phyloP scores from a whole-genome alignment of 345 rosid genomes.

The Triadica sebifera region DNA sequence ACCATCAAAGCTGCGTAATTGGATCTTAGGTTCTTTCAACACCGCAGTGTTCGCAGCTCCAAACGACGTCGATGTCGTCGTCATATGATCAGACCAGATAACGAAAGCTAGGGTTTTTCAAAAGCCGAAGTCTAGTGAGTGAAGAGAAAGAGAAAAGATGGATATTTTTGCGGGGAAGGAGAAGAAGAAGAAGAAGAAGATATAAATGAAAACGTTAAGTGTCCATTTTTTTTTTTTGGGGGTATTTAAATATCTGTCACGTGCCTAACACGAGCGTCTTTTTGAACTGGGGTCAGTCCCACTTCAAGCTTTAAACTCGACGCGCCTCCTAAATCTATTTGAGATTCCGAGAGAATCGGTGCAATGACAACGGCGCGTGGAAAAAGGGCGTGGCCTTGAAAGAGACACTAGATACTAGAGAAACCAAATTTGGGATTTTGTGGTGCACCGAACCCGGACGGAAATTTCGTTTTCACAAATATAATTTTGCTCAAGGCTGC shows the following conservation, averaged over 20 bases:
- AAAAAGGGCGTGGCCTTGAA: neutral
- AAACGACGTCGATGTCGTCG: constrained; percentile 51
- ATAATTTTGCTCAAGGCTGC: neutral
- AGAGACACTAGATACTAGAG: constrained; percentile 10
- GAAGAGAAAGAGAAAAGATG: constrained; percentile 2
- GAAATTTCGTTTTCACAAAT: constrained; percentile 7
- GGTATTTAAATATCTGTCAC: constrained; percentile 28
- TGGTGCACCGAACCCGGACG: constrained; percentile 36
- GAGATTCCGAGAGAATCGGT: too few relatives aligned
- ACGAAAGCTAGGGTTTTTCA: neutral
- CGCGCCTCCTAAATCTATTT: neutral
- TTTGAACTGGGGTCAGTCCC: neutral
- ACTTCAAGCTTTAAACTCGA: neutral
- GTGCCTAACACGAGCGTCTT: constrained; percentile 45
- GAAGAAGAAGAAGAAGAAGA: constrained; percentile 19
- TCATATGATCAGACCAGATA: constrained; percentile 3
- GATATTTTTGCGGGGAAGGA: neutral
- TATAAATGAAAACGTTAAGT: neutral
- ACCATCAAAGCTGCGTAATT: constrained; percentile 47
- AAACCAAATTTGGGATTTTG: constrained; percentile 17
- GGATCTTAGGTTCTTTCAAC: constrained; percentile 42
- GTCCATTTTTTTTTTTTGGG: neutral
- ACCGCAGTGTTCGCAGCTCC: constrained; percentile 54
- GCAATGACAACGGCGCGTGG: constrained; percentile 17
- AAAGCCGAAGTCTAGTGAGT: neutral